These are phyloP conservation scores for Dactylorhiza incarnata DNA, from an alignment of 106 monocot genomes.

Conservation along the genomic window DNA sequence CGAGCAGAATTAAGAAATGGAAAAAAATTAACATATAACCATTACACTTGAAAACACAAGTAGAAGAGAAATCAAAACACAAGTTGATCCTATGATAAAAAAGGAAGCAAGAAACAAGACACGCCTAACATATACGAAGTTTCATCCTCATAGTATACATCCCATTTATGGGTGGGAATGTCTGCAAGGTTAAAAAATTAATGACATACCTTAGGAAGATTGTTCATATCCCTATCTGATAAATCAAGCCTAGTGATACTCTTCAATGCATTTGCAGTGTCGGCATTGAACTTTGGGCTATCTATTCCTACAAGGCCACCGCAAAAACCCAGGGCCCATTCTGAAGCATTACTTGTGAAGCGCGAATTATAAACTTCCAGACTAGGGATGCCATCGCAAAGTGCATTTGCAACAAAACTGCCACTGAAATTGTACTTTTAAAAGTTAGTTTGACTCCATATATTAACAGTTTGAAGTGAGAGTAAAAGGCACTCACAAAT, in stretches of 20 bases:
- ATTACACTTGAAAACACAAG: not conserved
- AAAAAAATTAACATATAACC: too few species aligned
- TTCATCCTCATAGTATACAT: not conserved
- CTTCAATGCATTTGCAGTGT: conserved; percentile 20
- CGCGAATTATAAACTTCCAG: conserved; percentile 84
- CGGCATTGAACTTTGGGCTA: conserved; percentile 28
- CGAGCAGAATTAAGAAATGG: too few species aligned
- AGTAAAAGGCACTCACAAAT: not conserved
- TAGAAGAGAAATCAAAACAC: not conserved
- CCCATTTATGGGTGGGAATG: not conserved
- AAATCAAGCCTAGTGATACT: conserved; percentile 61
- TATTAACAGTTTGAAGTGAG: not conserved
- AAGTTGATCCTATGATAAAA: too few species aligned
- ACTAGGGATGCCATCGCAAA: conserved; percentile 41
- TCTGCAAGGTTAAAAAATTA: not conserved
- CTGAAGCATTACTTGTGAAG: conserved; percentile 53
- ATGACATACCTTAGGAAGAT: conserved; percentile 33
- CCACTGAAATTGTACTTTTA: conserved; percentile 15
- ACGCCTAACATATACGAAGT: too few species aligned
- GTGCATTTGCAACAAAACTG: conserved; percentile 35
- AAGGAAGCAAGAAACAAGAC: too few species aligned
- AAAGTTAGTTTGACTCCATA: conserved; percentile 8
- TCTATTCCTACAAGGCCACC: conserved; percentile 57
- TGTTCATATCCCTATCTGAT: conserved; percentile 62
- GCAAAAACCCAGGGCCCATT: conserved; percentile 91